Percentiles rank a stretch among this genome's conserved stretches.
phyloP scores from a whole-genome alignment of 2,329 filamentous ascomycete species.

The Myriosclerotinia curreyana region DNA sequence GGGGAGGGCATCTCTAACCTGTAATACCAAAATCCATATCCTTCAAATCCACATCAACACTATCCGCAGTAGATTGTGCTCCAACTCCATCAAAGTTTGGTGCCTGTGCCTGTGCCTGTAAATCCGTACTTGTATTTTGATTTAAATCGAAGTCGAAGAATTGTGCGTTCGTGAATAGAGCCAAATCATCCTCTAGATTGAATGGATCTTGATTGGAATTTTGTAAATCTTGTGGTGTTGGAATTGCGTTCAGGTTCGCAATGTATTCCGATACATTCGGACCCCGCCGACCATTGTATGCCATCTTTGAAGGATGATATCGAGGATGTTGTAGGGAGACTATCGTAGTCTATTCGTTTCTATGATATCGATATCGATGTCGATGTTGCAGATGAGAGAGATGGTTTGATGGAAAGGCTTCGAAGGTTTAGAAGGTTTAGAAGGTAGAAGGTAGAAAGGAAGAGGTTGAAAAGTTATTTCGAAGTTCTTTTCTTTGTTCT shows the following conservation, averaged over 20 bases:
- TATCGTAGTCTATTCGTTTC: background rate
- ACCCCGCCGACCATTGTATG: slow-evolving; percentile 71
- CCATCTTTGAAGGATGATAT: slow-evolving; percentile 59
- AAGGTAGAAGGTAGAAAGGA: background rate
- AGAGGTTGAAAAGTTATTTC: background rate
- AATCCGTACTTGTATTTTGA: slow-evolving; percentile 56
- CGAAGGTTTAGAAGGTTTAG: background rate
- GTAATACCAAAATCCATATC: slow-evolving; percentile 26
- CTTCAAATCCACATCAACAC: slow-evolving; percentile 27
- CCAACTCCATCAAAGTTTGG: slow-evolving; percentile 27
- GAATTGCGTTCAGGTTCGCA: slow-evolving; percentile 74
- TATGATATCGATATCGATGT: slow-evolving; percentile 8
- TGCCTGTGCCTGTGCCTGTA: slow-evolving; percentile 50
- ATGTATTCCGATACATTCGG: slow-evolving; percentile 90
- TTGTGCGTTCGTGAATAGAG: slow-evolving; percentile 77
- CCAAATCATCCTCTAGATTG: slow-evolving; percentile 68
- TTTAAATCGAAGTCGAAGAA: slow-evolving; percentile 76
- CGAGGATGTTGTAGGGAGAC: background rate
- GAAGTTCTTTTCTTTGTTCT: slow-evolving; percentile 17
- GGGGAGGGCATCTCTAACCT: slow-evolving; percentile 14
- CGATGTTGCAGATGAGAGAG: background rate
- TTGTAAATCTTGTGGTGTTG: slow-evolving; percentile 58
- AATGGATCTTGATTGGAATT: slow-evolving; percentile 53
- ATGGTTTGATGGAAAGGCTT: background rate
- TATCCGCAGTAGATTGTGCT: slow-evolving; percentile 18